Base-by-base conservation (phyloP, 2,329 filamentous ascomycete species). In the Talaromyces sp. region DNA sequence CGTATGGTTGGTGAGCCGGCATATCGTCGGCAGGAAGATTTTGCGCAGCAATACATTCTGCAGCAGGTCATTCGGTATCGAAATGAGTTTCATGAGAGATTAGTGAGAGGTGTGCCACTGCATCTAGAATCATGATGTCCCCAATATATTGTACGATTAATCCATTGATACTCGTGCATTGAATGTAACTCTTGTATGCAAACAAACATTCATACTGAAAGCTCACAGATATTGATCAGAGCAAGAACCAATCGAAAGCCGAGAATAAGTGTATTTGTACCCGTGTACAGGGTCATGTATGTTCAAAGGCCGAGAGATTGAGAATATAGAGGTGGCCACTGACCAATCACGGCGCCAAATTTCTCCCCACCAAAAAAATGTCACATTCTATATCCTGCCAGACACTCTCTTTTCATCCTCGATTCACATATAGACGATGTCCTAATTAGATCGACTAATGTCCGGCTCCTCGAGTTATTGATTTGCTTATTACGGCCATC, bases 331-430 rank as follows among this genome's bases (percentile, higher is more conserved):
- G 22, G 37, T 27, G 22, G 37, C 37, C 14, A 31, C 22, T 45
- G 37, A 6, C 61, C 61, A 63, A 63, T 63, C n/a, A 63, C 11
- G 3, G 43, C 16, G 16, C 31, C 9, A 8, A 16, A 39, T 33
- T 47, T 39, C 43, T 45, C 61, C 52, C 61, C 61, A 63, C 61
- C 52, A 63, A 49, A 57, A 56, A 63, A 52, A 63, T 62, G 47
- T 54, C 59, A 61, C 45, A 50, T 50, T 61, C 59, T 62, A 62
- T 62, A 62, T 62, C 47, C 27, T 33, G 22, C 43, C 27, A n/a
- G 41, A 52, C 39, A 35, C 9, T 14, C 4, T 10, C 10, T 19
- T 56, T 37, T 37, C 4, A 13, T 24, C 5, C 22, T 37, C 2
- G 35, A 19, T 37, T 37, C 11, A 2, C 4, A n/a, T 11, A 22